Percentiles rank a stretch among this genome's conserved stretches.
Conservation (phyloP, 192 early-diverging fungal species). For the Entrophospora sp. region DNA sequence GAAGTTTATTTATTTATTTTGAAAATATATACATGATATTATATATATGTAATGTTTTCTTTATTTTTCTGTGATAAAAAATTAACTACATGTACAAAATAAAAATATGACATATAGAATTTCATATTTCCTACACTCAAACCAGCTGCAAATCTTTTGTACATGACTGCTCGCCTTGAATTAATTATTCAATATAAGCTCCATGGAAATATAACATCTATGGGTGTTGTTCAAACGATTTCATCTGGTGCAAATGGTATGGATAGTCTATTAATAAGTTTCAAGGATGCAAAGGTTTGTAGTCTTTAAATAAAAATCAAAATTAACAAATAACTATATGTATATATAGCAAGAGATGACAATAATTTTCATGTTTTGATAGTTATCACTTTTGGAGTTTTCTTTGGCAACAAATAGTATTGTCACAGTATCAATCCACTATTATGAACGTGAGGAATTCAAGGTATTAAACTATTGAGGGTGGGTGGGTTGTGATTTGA, state of each 20-base stretch:
- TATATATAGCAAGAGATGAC: too few species aligned
- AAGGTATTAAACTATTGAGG: constrained; percentile 39
- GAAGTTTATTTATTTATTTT: too few species aligned
- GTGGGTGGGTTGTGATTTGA: not conserved
- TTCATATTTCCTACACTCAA: constrained; percentile 26
- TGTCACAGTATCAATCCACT: constrained; percentile 92
- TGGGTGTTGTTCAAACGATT: constrained; percentile 61
- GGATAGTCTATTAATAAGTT: constrained; percentile 69
- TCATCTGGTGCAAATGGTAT: constrained; percentile 52
- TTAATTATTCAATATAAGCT: constrained; percentile 55
- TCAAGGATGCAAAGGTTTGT: constrained; percentile 76
- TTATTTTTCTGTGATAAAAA: too few species aligned
- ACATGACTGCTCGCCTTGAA: constrained; percentile 49
- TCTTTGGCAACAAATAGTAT: constrained; percentile 62
- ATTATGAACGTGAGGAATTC: constrained; percentile 89
- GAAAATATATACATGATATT: too few species aligned
- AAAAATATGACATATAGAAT: not conserved
- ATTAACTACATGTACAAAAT: too few species aligned
- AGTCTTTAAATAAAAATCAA: not conserved
- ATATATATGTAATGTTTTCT: too few species aligned
- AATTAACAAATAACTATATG: too few species aligned
- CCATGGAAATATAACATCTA: constrained; percentile 58
- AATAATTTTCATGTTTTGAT: too few species aligned
- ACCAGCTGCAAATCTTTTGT: constrained; percentile 11
- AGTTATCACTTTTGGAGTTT: constrained; percentile 91